Evolutionary conservation across 495 filamentous ascomycete genomes (phyloP), one percentile per base, ranked within the genome.

Genomic region (Bacidia gigantensis): DNA sequence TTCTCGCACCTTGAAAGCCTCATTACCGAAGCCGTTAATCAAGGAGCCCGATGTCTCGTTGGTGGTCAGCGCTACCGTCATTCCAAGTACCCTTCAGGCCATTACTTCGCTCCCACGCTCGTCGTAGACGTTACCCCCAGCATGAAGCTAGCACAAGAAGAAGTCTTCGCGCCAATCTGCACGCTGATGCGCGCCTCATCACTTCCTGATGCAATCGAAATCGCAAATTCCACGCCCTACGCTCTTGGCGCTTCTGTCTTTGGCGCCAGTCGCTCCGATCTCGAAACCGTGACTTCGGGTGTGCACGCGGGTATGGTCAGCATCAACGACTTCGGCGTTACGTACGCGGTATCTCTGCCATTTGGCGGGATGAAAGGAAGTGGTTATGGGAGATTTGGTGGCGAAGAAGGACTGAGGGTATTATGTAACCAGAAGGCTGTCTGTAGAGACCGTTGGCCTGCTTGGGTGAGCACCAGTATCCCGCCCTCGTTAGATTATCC

Each of bases 351-450:
- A 14, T 86, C 92, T 67, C 66, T 98, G 14, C 92, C 92, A 0
- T 98, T 98, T 64, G 92, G 92, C 21, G 92, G 92, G 22, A 45
- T 53, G 39, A 78, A 85, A 18, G 59, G 54, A 23, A 89, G 83
- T 39, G 92, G 92, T 2, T 96, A 97, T 65, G 92, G 93, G 3
- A 70, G 92, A 14, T 97, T 98, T 70, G 92, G 85, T 0, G 92
- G 87, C 32, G 84, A 84, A 45, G 92, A 98, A 63, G 92, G 93
- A 2, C 66, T 98, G 51, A 76, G 87, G 26, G 79, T 77, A 0
- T 58, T 97, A 45, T 92, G 87, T 60, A 96, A 95, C 69, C 55
- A 80, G 23, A 98, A 97, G 71, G 74, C 84, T 21, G 71, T 97
- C 23, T 93, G 87, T 61, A 73, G 78, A 53, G 92, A 98, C 72